A percentile compares a stretch with the other conserved stretches of the same genome.
phyloP scores from a whole-genome alignment of 768 basidiomycete genomes.

The Royoungia palumana region DNA sequence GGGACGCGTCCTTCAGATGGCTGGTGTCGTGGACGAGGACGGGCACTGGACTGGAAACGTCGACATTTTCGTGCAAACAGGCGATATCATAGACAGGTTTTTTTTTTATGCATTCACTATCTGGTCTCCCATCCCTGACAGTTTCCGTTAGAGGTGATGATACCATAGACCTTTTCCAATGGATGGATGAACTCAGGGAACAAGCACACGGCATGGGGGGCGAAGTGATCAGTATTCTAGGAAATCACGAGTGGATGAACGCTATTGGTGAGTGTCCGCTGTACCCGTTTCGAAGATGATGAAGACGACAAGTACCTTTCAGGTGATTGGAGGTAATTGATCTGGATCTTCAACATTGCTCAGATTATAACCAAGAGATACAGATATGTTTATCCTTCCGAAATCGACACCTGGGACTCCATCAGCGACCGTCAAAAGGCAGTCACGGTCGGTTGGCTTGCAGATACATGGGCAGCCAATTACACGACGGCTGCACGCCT shows the following conservation, averaged over 20 bases:
- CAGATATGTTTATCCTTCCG: conserved; percentile 82
- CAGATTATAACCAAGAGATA: conserved; percentile 5
- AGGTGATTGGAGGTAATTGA: conserved; percentile 82
- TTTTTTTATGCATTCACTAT: conserved; percentile 28
- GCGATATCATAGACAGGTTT: conserved; percentile 91
- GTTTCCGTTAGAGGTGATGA: conserved; percentile 67
- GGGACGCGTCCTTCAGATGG: conserved; percentile 73
- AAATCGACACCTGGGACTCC: conserved; percentile 79
- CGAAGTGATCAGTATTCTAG: conserved; percentile 71
- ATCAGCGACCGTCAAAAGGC: conserved; percentile 68
- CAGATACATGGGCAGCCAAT: conserved; percentile 79
- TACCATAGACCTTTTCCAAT: conserved; percentile 78
- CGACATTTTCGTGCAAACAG: conserved; percentile 91
- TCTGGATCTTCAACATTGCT: neutral
- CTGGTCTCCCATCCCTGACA: conserved; percentile 10
- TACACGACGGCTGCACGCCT: conserved; percentile 80
- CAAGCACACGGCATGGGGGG: conserved; percentile 73
- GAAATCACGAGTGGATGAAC: conserved; percentile 98
- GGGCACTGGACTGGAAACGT: conserved; percentile 81
- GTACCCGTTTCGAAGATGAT: conserved; percentile 1
- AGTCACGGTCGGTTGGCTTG: conserved; percentile 73
- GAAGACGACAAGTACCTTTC: conserved; percentile 13
- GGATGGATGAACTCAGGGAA: conserved; percentile 79
- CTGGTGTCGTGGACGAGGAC: conserved; percentile 66
- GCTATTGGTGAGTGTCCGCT: conserved; percentile 52